Percentiles rank a stretch among this genome's conserved stretches.
Conservation (phyloP, 106 monocot genomes). For the Posidonia australis region DNA sequence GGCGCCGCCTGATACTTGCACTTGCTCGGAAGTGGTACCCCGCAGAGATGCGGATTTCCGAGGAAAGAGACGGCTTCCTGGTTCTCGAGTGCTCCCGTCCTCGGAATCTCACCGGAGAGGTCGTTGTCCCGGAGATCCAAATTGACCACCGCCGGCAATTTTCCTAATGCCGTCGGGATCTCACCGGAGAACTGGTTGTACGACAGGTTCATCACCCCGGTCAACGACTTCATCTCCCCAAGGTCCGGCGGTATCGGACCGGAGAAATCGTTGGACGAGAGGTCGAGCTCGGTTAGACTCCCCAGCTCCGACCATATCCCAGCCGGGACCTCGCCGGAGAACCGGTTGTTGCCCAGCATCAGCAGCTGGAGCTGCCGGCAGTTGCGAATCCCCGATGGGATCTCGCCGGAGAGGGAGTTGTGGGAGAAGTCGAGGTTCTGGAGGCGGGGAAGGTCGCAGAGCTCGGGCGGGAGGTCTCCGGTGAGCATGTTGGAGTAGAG, state of each 20-base stretch:
- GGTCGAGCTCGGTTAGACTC: conserved; percentile 48
- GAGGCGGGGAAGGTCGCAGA: conserved; percentile 51
- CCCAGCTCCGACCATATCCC: conserved; percentile 50
- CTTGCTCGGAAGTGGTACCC: conserved; percentile 40
- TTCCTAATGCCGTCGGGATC: conserved; percentile 51
- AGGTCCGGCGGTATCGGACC: conserved; percentile 55
- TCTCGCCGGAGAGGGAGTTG: conserved; percentile 40
- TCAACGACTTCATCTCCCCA: conserved; percentile 40
- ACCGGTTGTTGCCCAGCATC: conserved; percentile 27
- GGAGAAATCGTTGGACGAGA: conserved; percentile 51
- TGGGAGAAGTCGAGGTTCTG: too few species aligned
- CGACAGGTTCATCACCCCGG: conserved; percentile 60
- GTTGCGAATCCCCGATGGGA: conserved; percentile 35
- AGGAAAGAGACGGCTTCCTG: conserved; percentile 44
- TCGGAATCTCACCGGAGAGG: conserved; percentile 90
- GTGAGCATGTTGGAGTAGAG: conserved; percentile 70
- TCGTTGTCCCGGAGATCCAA: conserved; percentile 75
- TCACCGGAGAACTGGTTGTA: conserved; percentile 60
- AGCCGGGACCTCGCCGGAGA: conserved; percentile 49
- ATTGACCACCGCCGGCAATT: conserved; percentile 34
- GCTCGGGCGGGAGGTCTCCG: conserved; percentile 38
- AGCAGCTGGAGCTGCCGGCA: conserved; percentile 59
- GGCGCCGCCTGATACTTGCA: conserved; percentile 17
- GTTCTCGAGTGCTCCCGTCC: conserved; percentile 23
- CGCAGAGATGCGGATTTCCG: conserved; percentile 57